Base-by-base conservation (phyloP, 1,284 basidiomycete genomes). In the Inonotus obliquus region DNA sequence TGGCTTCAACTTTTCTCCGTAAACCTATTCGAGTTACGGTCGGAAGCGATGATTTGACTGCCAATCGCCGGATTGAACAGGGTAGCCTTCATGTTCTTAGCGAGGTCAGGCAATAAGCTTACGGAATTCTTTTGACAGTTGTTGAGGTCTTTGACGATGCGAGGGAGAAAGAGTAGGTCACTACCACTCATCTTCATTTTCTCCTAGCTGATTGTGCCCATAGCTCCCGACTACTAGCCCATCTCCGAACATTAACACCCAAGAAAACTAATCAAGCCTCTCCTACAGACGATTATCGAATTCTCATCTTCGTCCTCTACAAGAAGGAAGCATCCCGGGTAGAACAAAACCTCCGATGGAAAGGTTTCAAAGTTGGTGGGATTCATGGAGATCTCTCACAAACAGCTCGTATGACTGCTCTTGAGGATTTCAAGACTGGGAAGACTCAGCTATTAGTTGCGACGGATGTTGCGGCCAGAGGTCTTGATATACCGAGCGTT, bases 401-500 rank as follows among this genome's bases (percentile, higher is more conserved):
- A 75, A 80, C 80, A 32, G 89, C 91, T 54, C 85, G 97, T 2
- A 88, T 95, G 75, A 88, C 92, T 54, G 90, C 92, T 7, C 79
- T 99, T 27, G 91, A 96, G 37, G 85, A 84, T 54, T 98, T 99
- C 81, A 97, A 96, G 75, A 84, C 81, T 27, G 96, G 94, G 4
- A 81, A 80, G 61, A 92, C 89, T 1, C 87, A 89, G 48, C 74
- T 99, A 17, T 81, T 99, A 63, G 96, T 99, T 29, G 97, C 97
- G 3, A 99, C 96, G 7, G 96, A 99, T 73, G 96, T 99, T 2
- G 97, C 97, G 0, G 96, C 96, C 25, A 85, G 96, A 65, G 97
- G 96, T 19, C 79, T 99, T 65, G 96, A 99, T 77, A 98, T 99
- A 69, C 96, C 97, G 2, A 91, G 97, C 71, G 97, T 99, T 39